Evolutionary conservation across 179 eudicot genomes (phyloP).

Genomic region (Nepenthes alata): DNA sequence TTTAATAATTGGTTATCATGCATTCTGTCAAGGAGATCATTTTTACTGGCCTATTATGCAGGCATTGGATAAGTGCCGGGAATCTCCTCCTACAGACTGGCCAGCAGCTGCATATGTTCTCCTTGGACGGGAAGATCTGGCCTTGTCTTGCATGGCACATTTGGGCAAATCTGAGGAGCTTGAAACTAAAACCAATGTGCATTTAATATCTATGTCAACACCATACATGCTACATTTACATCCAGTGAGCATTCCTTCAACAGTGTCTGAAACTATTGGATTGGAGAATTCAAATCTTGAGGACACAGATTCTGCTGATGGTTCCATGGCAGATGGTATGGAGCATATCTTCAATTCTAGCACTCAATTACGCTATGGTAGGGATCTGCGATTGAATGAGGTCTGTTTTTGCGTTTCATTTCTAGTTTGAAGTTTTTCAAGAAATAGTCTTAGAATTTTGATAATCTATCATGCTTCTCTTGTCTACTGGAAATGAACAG

Average conservation of each 20-base stretch:
- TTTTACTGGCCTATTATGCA: slow-evolving; percentile 12
- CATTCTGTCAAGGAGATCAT: background rate
- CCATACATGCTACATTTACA: slow-evolving; percentile 91
- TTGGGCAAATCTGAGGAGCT: slow-evolving; percentile 41
- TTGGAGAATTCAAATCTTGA: slow-evolving; percentile 47
- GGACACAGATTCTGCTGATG: slow-evolving; percentile 61
- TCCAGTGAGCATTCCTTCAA: slow-evolving; percentile 77
- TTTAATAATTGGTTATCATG: no score
- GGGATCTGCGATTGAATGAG: slow-evolving; percentile 96
- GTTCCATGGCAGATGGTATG: slow-evolving; percentile 75
- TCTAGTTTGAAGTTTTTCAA: no score
- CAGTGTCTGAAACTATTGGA: slow-evolving; percentile 53
- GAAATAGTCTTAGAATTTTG: no score
- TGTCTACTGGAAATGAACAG: slow-evolving; percentile 1
- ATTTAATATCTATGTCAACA: slow-evolving; percentile 65
- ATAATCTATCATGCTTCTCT: background rate
- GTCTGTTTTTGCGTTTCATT: slow-evolving; percentile 20
- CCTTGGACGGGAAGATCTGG: slow-evolving; percentile 96
- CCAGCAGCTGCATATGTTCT: slow-evolving; percentile 97
- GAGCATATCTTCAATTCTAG: slow-evolving; percentile 89
- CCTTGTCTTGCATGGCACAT: slow-evolving; percentile 46
- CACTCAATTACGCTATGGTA: slow-evolving; percentile 82
- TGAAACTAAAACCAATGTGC: slow-evolving; percentile 45
- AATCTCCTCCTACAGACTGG: slow-evolving; percentile 95
- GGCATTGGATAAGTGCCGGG: slow-evolving; percentile 93